phyloP scores from a whole-genome alignment of 352 stramenopile species.

The Globisporangium apiculatum region DNA sequence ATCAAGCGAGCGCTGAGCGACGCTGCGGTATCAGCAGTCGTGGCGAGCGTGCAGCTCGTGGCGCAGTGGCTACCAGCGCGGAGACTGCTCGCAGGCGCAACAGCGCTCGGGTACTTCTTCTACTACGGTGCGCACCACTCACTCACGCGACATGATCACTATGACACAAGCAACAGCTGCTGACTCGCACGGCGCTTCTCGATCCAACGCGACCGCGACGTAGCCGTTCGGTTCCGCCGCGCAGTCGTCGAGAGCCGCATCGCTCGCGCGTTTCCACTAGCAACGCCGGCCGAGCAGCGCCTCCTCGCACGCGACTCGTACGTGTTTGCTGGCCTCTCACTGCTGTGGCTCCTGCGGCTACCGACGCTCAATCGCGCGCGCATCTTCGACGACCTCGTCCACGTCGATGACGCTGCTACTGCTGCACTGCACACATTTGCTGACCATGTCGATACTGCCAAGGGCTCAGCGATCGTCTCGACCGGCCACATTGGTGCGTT shows the following conservation, averaged over 20 bases:
- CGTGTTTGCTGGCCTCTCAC: constrained; percentile 22
- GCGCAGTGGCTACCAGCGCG: constrained; percentile 33
- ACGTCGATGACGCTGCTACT: constrained; percentile 4
- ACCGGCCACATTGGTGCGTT: constrained; percentile 35
- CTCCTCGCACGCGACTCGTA: constrained; percentile 22
- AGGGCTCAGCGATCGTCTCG: constrained; percentile 28
- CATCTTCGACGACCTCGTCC: constrained; percentile 10
- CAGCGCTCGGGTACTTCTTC: constrained; percentile 31
- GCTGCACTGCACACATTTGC: constrained; percentile 4
- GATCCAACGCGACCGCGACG: not conserved
- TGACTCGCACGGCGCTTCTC: not conserved
- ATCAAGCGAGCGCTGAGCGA: constrained; percentile 35
- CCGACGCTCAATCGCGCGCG: constrained; percentile 11
- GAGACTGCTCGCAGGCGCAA: constrained; percentile 16
- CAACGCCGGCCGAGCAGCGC: constrained; percentile 12
- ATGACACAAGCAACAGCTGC: constrained; percentile 1
- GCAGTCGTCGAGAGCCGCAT: constrained; percentile 29
- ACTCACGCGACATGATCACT: not conserved
- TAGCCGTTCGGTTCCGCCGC: constrained; percentile 42
- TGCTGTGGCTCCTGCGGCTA: constrained; percentile 53
- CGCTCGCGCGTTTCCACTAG: constrained; percentile 16
- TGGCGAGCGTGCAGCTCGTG: constrained; percentile 18
- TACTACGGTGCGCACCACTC: constrained; percentile 32
- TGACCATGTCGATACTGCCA: not conserved
- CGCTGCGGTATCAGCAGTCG: constrained; percentile 30